Percentiles rank a stretch among this genome's conserved stretches.
Evolutionary conservation across 1,139 yeast genomes (phyloP).

Genomic region (Taphrina populina): DNA sequence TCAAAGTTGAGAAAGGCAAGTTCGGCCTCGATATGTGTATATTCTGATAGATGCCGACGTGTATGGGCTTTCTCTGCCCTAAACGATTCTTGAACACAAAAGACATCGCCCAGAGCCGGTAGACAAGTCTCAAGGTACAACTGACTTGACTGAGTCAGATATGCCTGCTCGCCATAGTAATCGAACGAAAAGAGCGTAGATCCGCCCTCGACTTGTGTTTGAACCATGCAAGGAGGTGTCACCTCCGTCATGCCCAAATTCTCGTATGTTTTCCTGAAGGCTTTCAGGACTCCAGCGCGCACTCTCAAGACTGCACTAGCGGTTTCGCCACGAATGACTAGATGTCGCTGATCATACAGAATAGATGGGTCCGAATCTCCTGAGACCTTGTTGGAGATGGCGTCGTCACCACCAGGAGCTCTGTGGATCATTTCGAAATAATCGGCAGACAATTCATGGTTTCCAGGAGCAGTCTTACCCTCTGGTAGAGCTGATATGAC

Average conservation of each 20-base stretch:
- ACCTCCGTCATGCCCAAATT: constrained; percentile 84
- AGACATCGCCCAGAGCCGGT: constrained; percentile 95
- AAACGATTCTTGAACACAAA: constrained; percentile 96
- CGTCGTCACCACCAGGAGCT: constrained; percentile 95
- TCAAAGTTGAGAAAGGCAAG: constrained; percentile 83
- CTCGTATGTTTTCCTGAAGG: constrained; percentile 72
- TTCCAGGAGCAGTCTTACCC: constrained; percentile 97
- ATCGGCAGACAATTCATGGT: constrained; percentile 89
- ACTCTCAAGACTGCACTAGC: constrained; percentile 94
- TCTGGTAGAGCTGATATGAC: constrained; percentile 80
- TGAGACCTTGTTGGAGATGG: constrained; percentile 89
- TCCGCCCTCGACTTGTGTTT: constrained; percentile 99
- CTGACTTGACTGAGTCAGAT: constrained; percentile 94
- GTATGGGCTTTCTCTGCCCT: constrained; percentile 99
- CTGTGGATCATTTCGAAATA: constrained; percentile 82
- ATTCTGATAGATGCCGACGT: constrained; percentile 95
- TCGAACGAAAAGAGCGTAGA: constrained; percentile 89
- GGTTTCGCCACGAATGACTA: constrained; percentile 92
- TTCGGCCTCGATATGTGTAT: constrained; percentile 95
- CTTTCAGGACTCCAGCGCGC: constrained; percentile 71
- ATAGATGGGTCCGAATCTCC: constrained; percentile 77
- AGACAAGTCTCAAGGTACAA: constrained; percentile 93
- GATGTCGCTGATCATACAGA: constrained; percentile 89
- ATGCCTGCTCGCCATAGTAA: constrained; percentile 97
- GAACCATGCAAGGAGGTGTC: constrained; percentile 99